Evolutionary conservation across 2,329 filamentous ascomycete species (phyloP).

Genomic region (Diaporthe nobilis): DNA sequence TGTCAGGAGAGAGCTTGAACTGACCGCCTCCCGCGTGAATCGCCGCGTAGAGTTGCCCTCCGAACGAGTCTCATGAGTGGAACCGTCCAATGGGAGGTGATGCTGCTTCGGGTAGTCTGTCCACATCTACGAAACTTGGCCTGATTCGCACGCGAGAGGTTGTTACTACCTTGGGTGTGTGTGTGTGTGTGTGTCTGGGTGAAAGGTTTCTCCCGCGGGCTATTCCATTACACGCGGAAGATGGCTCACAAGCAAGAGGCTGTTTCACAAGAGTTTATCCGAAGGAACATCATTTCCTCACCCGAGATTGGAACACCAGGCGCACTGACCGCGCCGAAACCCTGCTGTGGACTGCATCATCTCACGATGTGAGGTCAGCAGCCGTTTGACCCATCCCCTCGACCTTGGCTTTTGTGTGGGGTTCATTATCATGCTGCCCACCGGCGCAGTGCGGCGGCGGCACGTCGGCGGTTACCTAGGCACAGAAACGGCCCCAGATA

Average conservation of each 20-base stretch:
- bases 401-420: background rate
- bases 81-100: background rate
- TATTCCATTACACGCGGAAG: background rate
- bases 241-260: background rate
- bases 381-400: background rate
- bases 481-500: conserved; percentile 5
- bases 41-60: conserved; percentile 22
- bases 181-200: background rate
- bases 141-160: background rate
- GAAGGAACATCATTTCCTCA: conserved; percentile 13
- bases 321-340: conserved; percentile 16
- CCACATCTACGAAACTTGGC: background rate
- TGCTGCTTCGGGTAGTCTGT: background rate
- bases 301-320: conserved; percentile 8
- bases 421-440: background rate
- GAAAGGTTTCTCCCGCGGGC: conserved; percentile 7
- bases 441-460: conserved; percentile 9
- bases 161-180: background rate
- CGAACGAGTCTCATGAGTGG: background rate
- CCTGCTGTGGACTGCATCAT: conserved; percentile 28
- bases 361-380: conserved; percentile 10
- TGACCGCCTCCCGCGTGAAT: conserved; percentile 17
- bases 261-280: conserved; percentile 16
- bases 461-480: conserved; percentile 32
- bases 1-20: conserved; percentile 29